Conservation (phyloP, 2,329 filamentous ascomycete genomes). For the Canariomyces notabilis region DNA sequence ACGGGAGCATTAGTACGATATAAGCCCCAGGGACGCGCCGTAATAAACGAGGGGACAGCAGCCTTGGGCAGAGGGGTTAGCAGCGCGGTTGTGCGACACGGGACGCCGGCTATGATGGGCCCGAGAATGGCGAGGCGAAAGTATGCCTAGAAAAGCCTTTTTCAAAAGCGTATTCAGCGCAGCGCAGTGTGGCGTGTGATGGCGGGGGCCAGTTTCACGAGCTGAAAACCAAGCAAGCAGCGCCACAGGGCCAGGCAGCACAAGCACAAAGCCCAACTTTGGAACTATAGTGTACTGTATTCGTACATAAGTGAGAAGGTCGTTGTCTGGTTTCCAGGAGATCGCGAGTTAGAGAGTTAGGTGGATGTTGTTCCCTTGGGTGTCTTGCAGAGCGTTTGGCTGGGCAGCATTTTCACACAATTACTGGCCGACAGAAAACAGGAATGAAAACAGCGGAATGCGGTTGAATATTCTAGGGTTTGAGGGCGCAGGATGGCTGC, state of each 20-base stretch:
- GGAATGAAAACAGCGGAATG: background rate
- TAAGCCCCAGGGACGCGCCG: slow-evolving; percentile 8
- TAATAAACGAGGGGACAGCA: slow-evolving; percentile 5
- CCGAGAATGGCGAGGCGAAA: slow-evolving; percentile 4
- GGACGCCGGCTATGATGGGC: slow-evolving; percentile 4
- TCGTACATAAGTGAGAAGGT: no score
- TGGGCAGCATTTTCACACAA: slow-evolving; percentile 1
- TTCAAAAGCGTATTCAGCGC: background rate
- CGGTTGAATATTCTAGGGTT: no score
- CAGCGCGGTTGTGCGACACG: slow-evolving; percentile 6
- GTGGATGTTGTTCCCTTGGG: background rate
- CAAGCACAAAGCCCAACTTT: background rate
- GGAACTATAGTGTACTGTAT: background rate
- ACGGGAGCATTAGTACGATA: slow-evolving; percentile 38
- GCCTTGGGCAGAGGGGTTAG: slow-evolving; percentile 5
- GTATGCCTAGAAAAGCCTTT: slow-evolving; percentile 2
- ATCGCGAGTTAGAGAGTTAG: no score
- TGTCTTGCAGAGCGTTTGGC: background rate
- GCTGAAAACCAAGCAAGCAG: slow-evolving; percentile 19
- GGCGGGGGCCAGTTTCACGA: slow-evolving; percentile 13
- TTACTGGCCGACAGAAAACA: background rate
- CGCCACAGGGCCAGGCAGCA: slow-evolving; percentile 8
- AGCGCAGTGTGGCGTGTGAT: slow-evolving; percentile 19
- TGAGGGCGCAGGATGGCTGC: background rate
- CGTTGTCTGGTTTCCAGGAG: no score